Evolutionary conservation across 2,329 filamentous ascomycete species (phyloP).

Genomic region (Botryotinia globosa): DNA sequence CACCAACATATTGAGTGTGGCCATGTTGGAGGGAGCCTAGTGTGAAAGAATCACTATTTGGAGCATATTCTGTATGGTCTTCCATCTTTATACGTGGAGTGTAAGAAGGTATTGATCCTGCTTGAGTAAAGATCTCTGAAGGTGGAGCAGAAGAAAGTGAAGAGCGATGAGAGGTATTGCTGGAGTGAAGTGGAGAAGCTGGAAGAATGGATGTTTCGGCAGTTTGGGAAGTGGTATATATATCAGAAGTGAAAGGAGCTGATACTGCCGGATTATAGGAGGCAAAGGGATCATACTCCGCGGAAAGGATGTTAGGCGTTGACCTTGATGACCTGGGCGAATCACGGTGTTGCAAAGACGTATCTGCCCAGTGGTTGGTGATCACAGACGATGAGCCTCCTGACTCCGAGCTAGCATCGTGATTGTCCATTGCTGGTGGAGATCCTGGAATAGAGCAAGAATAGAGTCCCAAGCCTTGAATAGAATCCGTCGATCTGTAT

Average conservation of each 20-base stretch:
- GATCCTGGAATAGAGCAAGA: constrained; percentile 35
- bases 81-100: constrained; percentile 39
- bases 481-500: constrained; percentile 34
- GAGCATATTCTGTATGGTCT: constrained; percentile 34
- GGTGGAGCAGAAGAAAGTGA: constrained; percentile 38
- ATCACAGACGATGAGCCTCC: constrained; percentile 28
- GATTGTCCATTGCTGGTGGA: constrained; percentile 29
- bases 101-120: constrained; percentile 35
- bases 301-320: constrained; percentile 46
- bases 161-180: constrained; percentile 37
- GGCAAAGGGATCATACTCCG: constrained; percentile 52
- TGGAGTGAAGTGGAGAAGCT: constrained; percentile 36
- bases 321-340: constrained; percentile 33
- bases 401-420: constrained; percentile 25
- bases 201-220: constrained; percentile 38
- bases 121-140: constrained; percentile 37
- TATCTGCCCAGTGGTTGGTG: constrained; percentile 34
- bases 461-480: constrained; percentile 36
- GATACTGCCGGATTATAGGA: constrained; percentile 46
- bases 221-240: constrained; percentile 44
- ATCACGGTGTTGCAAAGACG: constrained; percentile 29
- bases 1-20: constrained; percentile 30
- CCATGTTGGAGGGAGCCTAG: constrained; percentile 32
- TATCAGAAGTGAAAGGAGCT: constrained; percentile 46
- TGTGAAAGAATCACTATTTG: constrained; percentile 30